Evolutionary conservation across 2,329 filamentous ascomycete species (phyloP).

Genomic region (Fusarium decemcellulare): DNA sequence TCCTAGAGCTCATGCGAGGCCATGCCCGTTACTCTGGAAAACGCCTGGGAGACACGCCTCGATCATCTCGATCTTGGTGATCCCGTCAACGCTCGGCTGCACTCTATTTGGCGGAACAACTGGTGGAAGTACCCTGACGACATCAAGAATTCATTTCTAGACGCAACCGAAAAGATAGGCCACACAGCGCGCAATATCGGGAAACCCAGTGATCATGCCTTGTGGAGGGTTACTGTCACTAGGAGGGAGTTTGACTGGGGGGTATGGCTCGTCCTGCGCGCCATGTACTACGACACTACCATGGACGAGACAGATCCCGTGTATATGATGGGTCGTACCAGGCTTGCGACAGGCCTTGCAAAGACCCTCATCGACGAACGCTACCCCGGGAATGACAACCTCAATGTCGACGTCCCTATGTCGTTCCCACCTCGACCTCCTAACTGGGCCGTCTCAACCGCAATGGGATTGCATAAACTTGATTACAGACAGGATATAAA

Average conservation of each 20-base stretch:
- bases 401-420: neutral
- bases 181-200: neutral
- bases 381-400: neutral
- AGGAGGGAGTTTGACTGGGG: neutral
- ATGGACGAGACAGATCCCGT: no score
- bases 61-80: no score
- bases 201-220: neutral
- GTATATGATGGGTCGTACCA: neutral
- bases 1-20: no score
- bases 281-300: neutral
- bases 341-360: neutral
- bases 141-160: neutral
- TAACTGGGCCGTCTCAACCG: neutral
- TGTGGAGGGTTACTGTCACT: neutral
- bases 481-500: no score
- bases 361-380: neutral
- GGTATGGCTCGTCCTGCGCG: neutral
- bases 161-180: neutral
- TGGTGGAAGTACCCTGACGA: conserved; percentile 2
- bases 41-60: no score
- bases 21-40: no score
- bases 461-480: no score
- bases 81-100: neutral
- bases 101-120: neutral
- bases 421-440: neutral